Evolutionary conservation across 257 asterid species (phyloP).

Genomic region (Linaria vulgaris): DNA sequence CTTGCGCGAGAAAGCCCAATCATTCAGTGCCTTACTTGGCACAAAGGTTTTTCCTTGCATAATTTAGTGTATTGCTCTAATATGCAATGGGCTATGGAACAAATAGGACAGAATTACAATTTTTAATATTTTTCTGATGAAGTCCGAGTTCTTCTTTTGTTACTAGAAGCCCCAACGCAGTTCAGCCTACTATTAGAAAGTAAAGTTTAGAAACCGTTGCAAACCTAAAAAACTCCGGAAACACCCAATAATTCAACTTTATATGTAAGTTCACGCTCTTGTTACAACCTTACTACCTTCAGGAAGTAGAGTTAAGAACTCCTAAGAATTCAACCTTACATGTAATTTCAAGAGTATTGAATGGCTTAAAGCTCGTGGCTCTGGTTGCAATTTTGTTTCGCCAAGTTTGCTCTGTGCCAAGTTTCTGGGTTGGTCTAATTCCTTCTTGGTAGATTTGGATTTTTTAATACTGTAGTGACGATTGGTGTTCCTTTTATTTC

Average conservation of each 20-base stretch:
- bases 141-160: neutral
- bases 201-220: slow-evolving; percentile 1
- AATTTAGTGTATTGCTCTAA: slow-evolving; percentile 16
- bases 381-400: neutral
- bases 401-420: slow-evolving; percentile 8
- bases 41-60: slow-evolving; percentile 49
- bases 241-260: neutral
- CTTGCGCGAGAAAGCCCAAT: slow-evolving; percentile 67
- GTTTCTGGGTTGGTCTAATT: slow-evolving; percentile 2
- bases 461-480: neutral
- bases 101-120: no score
- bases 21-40: slow-evolving; percentile 57
- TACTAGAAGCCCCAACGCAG: neutral
- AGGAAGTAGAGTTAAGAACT: slow-evolving; percentile 9
- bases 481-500: no score
- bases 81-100: slow-evolving; percentile 23
- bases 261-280: neutral
- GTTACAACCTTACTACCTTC: no score
- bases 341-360: no score
- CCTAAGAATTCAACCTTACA: neutral
- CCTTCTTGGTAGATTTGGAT: neutral
- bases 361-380: neutral
- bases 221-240: slow-evolving; percentile 9
- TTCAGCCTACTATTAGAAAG: slow-evolving; percentile 8
- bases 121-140: neutral